Base-by-base conservation (phyloP, 225 moss, liverwort and hornwort species). In the Takakia lepidozioides region DNA sequence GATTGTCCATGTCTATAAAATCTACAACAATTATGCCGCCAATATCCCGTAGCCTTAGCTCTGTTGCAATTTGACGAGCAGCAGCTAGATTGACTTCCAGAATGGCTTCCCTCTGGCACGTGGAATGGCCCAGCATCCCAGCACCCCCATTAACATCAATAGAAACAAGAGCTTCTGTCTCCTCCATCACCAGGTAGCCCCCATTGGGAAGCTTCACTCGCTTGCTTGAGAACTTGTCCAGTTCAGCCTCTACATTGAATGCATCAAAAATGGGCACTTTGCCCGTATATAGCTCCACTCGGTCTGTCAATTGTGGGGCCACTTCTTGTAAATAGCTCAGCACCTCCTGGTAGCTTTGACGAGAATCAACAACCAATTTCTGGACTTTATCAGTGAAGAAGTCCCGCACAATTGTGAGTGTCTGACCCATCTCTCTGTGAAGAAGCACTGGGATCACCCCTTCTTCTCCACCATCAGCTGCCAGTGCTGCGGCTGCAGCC, bases 361-460 rank as follows among this genome's bases (percentile, higher is more conserved):
- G 67, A 1, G 98, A 98, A 62, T 98, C 98, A 7, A 98, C 90
- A 18, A 98, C 91, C 60, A 98, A 74, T 47, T 77, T 76, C 19
- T 76, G 87, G 47, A 98, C 86, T 63, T 83, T 90, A 39, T 87
- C 77, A 26, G 78, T 98, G 43, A 98, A 98, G 42, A 98, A 87
- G 49, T 98, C 95, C 14, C 95, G 74, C 27, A 98, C 91, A 6
- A 85, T 70, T 3, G 91, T 71, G 45, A 98, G 62, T 6, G 91
- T 91, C 59, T 98, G 95, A 49, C 95, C 95, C 95, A 98, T 98
- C 35, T 87, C 95, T 65, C 95, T 73, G 64, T 98, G 85, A 53
- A 98, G 39, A 27, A 87, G 87, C 19, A 98, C 83, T 3, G 95
- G 95, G 18, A 83, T 75, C 25, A 82, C 82, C 24, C 82, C 95